Evolutionary conservation across 2,329 filamentous ascomycete species (phyloP), one percentile per base, ranked within the genome.

Genomic region (Venturiaceae sp.): DNA sequence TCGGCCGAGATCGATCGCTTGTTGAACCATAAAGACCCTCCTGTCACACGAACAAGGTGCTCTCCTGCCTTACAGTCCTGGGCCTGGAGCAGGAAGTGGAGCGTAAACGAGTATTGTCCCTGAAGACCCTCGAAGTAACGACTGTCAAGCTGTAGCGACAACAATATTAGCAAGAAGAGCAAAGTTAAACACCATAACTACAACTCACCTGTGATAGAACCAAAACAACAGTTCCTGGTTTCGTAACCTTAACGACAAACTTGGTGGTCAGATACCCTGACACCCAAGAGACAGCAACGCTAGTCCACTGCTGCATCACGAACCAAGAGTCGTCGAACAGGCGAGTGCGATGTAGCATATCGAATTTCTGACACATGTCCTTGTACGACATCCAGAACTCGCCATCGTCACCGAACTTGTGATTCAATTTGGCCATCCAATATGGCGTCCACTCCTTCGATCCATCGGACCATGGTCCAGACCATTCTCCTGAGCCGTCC

Each of bases 1-100:
- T 94, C 89, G 2, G 88, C 84, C 53, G 86, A 90, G 55, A 91
- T 84, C 5, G 85, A 87, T 8, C 90, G 84, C 14, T 77, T 39
- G 7, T 39, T 39, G 36, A n/a, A 39, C 14, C 7, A 11, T 39
- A n/a, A 39, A 39, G 36, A 39, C 13, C 36, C 13, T 16, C 36
- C 13, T 39, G 36, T 50, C 5, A 16, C 14, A 16, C 36, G 36
- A 16, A 39, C 36, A 5, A 39, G 14, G 19, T 16, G 36, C 36
- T 8, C 14, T 5, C 36, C 14, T 14, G 36, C 5, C 19, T 39
- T n/a, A 11, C 13, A 39, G 5, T n/a, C 36, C 19, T 16, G 5
- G 13, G 19, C 13, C 19, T n/a, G 36, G 14, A 39, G 36, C 14
- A 39, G 19, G 36, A 39, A 39, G 36, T 39, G 36, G 19, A 39